These are phyloP conservation scores for Boletus speciosus DNA, from an alignment of 768 basidiomycete genomes.

Conservation along the genomic window DNA sequence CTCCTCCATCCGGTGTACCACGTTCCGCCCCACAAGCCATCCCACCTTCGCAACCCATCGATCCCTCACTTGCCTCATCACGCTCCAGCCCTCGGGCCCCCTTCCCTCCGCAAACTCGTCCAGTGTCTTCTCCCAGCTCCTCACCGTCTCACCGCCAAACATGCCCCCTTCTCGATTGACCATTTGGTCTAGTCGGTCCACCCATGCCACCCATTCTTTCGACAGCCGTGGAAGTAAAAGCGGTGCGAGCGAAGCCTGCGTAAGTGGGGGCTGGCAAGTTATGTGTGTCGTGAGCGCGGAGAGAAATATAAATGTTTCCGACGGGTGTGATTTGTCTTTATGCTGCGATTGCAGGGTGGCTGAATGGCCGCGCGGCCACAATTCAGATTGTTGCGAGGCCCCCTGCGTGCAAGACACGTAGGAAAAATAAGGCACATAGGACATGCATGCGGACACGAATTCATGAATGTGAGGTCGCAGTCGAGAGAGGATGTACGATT, in stretches of 20 bases:
- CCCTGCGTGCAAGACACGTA: constrained; percentile 38
- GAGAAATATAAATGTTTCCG: constrained; percentile 72
- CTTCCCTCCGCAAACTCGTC: constrained; percentile 63
- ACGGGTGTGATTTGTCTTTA: constrained; percentile 65
- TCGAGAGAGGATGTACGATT: constrained; percentile 73
- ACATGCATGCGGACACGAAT: constrained; percentile 71
- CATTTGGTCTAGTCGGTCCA: constrained; percentile 60
- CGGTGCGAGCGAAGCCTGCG: constrained; percentile 55
- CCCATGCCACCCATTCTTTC: constrained; percentile 79
- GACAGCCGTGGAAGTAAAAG: constrained; percentile 59
- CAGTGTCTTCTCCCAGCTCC: constrained; percentile 64
- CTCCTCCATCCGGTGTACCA: constrained; percentile 31
- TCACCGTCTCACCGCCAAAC: constrained; percentile 71
- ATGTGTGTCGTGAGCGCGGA: constrained; percentile 65
- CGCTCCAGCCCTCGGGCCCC: constrained; percentile 37
- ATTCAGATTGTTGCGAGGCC: constrained; percentile 20
- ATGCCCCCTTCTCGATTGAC: constrained; percentile 75
- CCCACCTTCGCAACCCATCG: constrained; percentile 73
- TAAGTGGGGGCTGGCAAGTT: constrained; percentile 62
- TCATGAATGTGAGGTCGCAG: constrained; percentile 73
- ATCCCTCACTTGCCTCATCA: constrained; percentile 50
- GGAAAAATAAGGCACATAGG: constrained; percentile 85
- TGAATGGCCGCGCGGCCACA: constrained; percentile 39
- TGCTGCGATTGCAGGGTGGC: constrained; percentile 47
- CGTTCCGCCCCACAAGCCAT: constrained; percentile 62